Evolutionary conservation across 345 rosid genomes (phyloP).

Genomic region (Xanthoceras sorbifolium): DNA sequence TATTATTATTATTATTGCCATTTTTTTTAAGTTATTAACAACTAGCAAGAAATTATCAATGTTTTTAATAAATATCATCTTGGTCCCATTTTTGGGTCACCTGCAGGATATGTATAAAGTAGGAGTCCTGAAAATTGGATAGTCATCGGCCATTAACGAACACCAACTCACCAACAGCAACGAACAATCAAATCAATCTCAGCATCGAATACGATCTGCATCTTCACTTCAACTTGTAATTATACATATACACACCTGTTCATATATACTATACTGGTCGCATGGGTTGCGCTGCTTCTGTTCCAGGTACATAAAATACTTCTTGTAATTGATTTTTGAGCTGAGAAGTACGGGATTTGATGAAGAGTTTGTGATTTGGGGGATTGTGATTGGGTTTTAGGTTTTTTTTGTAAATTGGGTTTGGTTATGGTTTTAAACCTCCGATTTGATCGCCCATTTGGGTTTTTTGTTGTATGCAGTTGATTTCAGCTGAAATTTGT

Average conservation of each 20-base stretch:
- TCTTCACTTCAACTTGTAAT: background rate
- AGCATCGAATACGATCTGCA: background rate
- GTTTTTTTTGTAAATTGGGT: background rate
- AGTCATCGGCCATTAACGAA: background rate
- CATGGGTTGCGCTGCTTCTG: slow-evolving; percentile 94
- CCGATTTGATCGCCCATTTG: slow-evolving; percentile 24
- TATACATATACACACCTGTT: background rate
- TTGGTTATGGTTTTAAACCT: slow-evolving; percentile 12
- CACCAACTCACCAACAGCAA: background rate
- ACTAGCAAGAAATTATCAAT: too few species aligned
- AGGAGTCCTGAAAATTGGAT: background rate
- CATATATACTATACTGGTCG: slow-evolving; percentile 11
- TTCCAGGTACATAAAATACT: slow-evolving; percentile 55
- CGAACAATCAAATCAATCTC: background rate
- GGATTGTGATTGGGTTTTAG: slow-evolving; percentile 3
- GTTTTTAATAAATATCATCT: too few species aligned
- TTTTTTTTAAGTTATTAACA: too few species aligned
- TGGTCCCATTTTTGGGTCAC: background rate
- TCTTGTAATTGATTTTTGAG: slow-evolving; percentile 9
- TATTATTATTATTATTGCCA: too few species aligned
- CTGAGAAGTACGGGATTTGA: background rate
- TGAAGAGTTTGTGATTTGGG: background rate
- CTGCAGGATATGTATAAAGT: background rate
- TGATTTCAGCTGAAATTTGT: background rate
- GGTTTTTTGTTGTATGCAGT: slow-evolving; percentile 5